phyloP scores from a whole-genome alignment of 179 eudicot species.

The Camellia oleifera region DNA sequence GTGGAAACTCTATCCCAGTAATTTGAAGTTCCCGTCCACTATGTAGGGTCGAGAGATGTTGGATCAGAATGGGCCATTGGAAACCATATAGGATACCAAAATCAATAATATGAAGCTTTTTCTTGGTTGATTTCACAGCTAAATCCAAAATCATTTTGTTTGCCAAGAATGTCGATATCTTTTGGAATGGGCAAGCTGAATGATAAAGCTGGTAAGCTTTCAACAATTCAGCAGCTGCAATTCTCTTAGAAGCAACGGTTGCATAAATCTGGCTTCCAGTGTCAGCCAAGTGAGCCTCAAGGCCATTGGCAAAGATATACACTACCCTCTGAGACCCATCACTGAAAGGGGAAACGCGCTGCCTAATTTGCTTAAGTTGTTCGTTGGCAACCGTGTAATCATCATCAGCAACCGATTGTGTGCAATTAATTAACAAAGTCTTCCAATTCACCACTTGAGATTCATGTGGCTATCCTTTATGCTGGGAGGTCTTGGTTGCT shows the following conservation, averaged over 20 bases:
- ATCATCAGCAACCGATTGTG: no score
- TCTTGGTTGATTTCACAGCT: no score
- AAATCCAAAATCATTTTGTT: conserved; percentile 17
- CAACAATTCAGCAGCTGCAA: no score
- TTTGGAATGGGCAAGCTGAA: background rate
- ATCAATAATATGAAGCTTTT: no score
- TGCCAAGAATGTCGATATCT: conserved; percentile 12
- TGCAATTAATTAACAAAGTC: no score
- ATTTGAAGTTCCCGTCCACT: conserved; percentile 54
- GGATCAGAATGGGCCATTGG: conserved; percentile 66
- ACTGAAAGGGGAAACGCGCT: conserved; percentile 58
- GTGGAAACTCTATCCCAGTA: conserved; percentile 64
- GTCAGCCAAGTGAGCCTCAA: conserved; percentile 61
- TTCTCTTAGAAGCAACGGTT: no score
- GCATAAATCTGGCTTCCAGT: conserved; percentile 16
- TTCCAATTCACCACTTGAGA: no score
- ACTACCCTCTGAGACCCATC: conserved; percentile 58
- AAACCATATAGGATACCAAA: conserved; percentile 26
- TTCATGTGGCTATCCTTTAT: conserved; percentile 20
- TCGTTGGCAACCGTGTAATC: conserved; percentile 32
- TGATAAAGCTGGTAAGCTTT: no score
- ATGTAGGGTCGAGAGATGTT: conserved; percentile 36
- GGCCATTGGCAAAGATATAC: conserved; percentile 40
- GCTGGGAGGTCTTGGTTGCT: conserved; percentile 13
- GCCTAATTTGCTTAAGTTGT: conserved; percentile 57